Evolutionary conservation across 768 basidiomycete species (phyloP).

Genomic region (Boletus subcaerulescens): DNA sequence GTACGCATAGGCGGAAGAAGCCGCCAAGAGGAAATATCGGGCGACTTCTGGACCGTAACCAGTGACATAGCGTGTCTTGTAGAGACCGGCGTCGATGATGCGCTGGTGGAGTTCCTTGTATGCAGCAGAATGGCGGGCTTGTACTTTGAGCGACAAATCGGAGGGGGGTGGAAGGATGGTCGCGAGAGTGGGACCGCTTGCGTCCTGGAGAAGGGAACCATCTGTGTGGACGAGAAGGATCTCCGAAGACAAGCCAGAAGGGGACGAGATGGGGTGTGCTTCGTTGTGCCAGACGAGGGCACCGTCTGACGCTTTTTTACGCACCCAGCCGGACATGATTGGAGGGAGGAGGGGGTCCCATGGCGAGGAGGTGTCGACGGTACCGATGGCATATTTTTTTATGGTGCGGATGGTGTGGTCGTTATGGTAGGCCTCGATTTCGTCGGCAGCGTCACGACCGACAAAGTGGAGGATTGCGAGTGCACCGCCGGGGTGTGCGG

Average conservation of each 20-base stretch:
- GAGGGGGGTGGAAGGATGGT: constrained; percentile 54
- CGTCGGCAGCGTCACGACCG: constrained; percentile 91
- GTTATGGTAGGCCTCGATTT: constrained; percentile 89
- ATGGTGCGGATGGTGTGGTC: constrained; percentile 35
- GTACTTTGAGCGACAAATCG: constrained; percentile 51
- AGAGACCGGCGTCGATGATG: constrained; percentile 77
- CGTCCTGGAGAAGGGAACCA: constrained; percentile 17
- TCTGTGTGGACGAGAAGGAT: constrained; percentile 59
- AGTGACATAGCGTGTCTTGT: constrained; percentile 74
- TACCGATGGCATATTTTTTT: constrained; percentile 60
- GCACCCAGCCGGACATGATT: constrained; percentile 79
- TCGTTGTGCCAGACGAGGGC: constrained; percentile 59
- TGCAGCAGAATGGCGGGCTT: constrained; percentile 68
- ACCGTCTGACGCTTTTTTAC: constrained; percentile 46
- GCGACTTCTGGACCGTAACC: constrained; percentile 88
- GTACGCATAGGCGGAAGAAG: constrained; percentile 60
- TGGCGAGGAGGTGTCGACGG: constrained; percentile 49
- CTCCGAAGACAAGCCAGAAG: constrained; percentile 43
- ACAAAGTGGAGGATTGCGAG: constrained; percentile 93
- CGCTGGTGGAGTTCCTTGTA: constrained; percentile 78
- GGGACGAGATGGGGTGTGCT: constrained; percentile 42
- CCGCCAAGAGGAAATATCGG: constrained; percentile 71
- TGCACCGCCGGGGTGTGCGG: constrained; percentile 83
- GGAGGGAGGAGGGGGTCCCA: constrained; percentile 88
- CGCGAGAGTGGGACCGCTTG: constrained; percentile 40